Conservation (phyloP, 345 rosid genomes). For the Melaleuca alternifolia region DNA sequence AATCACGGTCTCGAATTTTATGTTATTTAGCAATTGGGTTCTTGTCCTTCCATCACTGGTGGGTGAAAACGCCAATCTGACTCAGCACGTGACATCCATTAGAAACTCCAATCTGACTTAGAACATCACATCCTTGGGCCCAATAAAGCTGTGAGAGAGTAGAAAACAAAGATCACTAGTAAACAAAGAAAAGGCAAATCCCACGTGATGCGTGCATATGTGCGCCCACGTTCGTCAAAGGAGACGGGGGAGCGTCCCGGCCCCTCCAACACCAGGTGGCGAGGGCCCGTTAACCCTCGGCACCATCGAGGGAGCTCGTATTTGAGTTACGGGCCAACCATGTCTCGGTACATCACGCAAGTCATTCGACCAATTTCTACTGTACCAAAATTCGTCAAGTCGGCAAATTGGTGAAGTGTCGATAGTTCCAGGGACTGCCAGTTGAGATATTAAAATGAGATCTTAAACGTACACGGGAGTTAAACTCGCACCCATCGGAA, state of each 20-base stretch:
- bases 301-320: no score
- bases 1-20: neutral
- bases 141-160: neutral
- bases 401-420: neutral
- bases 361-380: neutral
- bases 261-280: neutral
- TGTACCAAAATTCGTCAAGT: neutral
- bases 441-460: neutral
- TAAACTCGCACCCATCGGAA: accelerated
- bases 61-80: neutral
- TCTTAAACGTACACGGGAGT: neutral
- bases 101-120: neutral
- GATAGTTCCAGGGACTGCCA: neutral
- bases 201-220: accelerated
- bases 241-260: accelerated
- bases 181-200: neutral
- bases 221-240: accelerated
- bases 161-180: neutral
- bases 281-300: no score
- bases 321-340: neutral
- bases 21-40: neutral
- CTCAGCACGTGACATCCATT: neutral
- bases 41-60: neutral
- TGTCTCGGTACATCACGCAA: neutral
- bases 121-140: neutral